Base-by-base conservation (phyloP, 192 early-diverging fungal species). In the Funneliformis mosseae region DNA sequence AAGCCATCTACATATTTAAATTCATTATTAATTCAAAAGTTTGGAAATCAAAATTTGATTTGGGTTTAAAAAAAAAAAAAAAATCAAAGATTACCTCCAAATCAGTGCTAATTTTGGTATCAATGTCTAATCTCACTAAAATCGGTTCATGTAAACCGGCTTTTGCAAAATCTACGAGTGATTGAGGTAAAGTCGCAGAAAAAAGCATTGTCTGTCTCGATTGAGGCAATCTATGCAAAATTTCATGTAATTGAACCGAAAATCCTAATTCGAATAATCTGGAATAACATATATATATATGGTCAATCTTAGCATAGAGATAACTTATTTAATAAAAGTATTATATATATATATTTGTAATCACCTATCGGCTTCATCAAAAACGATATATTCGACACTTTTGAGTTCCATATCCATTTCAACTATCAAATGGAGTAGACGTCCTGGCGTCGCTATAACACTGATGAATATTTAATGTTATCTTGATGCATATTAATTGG, bases 331-430 rank as follows among this genome's bases (percentile, higher is more conserved):
- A 3, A 25, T 11, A 18, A 38, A 41, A 43, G 39, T 41, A 41
- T 5, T 7, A 41, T 41, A 7, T 7, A 33, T 7, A 33, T 69
- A 27, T 14, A 42, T 42, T 0, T 4, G 9, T 6, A 39, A n/a
- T 70, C n/a, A 91, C 88, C 98, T 91, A 90, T 99, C 97, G n/a
- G 97, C 97, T 83, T 99, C 98, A 83, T 99, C 97, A 89, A 98
- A 98, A 0, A 98, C 97, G 85, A 99, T 91, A 84, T 97, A 97
- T 84, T 98, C 95, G 39, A 98, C 92, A 7, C 92, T 95, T 75
- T 90, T 91, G 70, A 99, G 81, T 77, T 96, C 95, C 66, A 97
- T 82, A 41, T 93, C 90, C 94, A 97, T 98, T 85, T 99, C 97
- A 11, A 99, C 92, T 21, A 93, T 83, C 81, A 95, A 86, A 85